These are phyloP conservation scores for Penicillium capsulatum DNA, from an alignment of 2,329 filamentous ascomycete genomes.

Conservation along the genomic window DNA sequence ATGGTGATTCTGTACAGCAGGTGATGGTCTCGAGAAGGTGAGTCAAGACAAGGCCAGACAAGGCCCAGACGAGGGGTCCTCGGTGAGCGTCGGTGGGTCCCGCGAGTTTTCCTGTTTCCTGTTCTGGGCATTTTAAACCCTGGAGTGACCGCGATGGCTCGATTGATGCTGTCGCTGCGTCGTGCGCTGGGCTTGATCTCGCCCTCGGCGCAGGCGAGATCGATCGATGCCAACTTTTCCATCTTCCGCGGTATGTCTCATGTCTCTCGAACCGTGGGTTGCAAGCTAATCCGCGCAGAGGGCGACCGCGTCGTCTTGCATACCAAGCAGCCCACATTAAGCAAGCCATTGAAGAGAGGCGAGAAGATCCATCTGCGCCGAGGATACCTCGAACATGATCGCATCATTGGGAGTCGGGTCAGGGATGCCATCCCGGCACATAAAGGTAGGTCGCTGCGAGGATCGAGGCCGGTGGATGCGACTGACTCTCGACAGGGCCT, in stretches of 20 bases:
- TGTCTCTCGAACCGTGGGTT: not conserved
- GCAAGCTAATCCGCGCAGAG: slow-evolving; percentile 30
- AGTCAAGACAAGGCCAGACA: not conserved
- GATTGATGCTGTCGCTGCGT: slow-evolving; percentile 32
- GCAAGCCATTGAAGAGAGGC: slow-evolving; percentile 39
- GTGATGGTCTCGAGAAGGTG: not conserved
- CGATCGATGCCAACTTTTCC: slow-evolving; percentile 39
- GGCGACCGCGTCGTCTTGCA: slow-evolving; percentile 43
- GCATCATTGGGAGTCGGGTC: slow-evolving; percentile 61
- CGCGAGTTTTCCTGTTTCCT: slow-evolving; percentile 13
- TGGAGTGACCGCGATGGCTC: slow-evolving; percentile 29
- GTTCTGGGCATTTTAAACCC: slow-evolving; percentile 4
- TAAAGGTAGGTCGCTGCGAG: slow-evolving; percentile 48
- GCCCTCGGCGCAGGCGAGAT: slow-evolving; percentile 21
- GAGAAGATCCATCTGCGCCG: slow-evolving; percentile 34
- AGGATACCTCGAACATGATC: slow-evolving; percentile 43
- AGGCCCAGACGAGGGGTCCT: slow-evolving; percentile 1
- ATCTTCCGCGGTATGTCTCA: slow-evolving; percentile 33
- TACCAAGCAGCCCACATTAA: slow-evolving; percentile 39
- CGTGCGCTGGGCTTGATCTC: slow-evolving; percentile 27
- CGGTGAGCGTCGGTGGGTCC: slow-evolving; percentile 13
- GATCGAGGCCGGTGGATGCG: too few species aligned
- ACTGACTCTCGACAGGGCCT: slow-evolving; percentile 31
- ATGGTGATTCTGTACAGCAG: slow-evolving; percentile 19
- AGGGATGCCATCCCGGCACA: slow-evolving; percentile 58